phyloP scores from a whole-genome alignment of 805 yeast species.

The Wickerhamiella azyma region DNA sequence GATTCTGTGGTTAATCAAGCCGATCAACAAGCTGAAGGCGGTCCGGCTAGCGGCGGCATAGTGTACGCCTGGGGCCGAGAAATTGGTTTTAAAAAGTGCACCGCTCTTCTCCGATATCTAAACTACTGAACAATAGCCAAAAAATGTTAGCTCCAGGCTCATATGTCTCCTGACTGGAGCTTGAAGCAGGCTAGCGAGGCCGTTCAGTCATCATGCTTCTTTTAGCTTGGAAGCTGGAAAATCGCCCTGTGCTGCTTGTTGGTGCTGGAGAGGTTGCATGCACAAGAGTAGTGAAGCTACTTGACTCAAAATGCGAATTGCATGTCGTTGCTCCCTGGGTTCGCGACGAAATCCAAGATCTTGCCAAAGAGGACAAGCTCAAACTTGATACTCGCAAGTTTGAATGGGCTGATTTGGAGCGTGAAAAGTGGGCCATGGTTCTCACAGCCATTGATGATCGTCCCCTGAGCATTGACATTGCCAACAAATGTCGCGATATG shows the following conservation, averaged over 20 bases:
- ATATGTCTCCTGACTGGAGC: no score
- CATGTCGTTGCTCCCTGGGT: constrained; percentile 45
- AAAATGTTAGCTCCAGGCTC: no score
- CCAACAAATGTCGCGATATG: constrained; percentile 34
- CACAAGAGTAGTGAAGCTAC: constrained; percentile 50
- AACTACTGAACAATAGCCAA: no score
- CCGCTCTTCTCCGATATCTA: no score
- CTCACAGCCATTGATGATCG: constrained; percentile 68
- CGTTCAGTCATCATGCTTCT: constrained; percentile 12
- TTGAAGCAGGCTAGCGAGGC: background rate
- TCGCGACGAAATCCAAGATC: constrained; percentile 36
- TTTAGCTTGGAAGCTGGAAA: constrained; percentile 21
- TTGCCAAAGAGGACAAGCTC: constrained; percentile 12
- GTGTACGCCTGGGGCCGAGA: no score
- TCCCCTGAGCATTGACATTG: constrained; percentile 40
- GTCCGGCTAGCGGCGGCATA: no score
- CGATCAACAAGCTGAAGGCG: no score
- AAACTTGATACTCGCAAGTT: constrained; percentile 12
- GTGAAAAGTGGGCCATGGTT: constrained; percentile 43
- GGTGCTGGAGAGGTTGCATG: constrained; percentile 63
- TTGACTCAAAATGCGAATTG: constrained; percentile 56
- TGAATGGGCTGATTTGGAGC: constrained; percentile 18
- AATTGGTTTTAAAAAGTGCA: no score
- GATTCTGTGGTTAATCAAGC: no score
- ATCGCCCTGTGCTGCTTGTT: constrained; percentile 51